Percentiles rank a stretch among this genome's conserved stretches.
These are phyloP conservation scores for Wallacemonas sp. DNA, from an alignment of 208 protist genomes.

Conservation along the genomic window DNA sequence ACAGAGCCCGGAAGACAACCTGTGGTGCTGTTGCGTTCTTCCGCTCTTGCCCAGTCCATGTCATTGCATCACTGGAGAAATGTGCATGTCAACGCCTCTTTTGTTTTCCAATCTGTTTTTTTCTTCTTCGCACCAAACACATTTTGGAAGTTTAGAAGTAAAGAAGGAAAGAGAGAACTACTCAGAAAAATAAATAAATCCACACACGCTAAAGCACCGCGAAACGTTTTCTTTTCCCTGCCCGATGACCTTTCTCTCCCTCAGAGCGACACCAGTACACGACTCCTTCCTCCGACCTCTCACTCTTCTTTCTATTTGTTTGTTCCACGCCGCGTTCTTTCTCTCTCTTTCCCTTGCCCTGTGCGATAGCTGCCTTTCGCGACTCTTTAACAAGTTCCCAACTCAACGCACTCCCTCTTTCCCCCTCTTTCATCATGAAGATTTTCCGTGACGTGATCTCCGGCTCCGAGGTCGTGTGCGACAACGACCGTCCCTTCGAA, in stretches of 20 bases:
- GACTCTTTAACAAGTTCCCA: not conserved
- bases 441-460: slow-evolving; percentile 89
- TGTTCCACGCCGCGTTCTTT: not conserved
- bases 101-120: not conserved
- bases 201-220: not conserved
- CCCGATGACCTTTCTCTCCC: too few species aligned
- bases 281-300: too few species aligned
- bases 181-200: not conserved
- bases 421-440: slow-evolving; percentile 53
- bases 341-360: not conserved
- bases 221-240: not conserved
- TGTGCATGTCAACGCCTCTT: slow-evolving; percentile 9
- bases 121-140: not conserved
- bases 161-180: not conserved
- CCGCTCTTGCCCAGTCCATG: too few species aligned
- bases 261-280: too few species aligned
- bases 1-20: too few species aligned
- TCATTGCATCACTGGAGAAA: too few species aligned
- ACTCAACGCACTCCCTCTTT: not conserved
- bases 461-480: slow-evolving; percentile 90
- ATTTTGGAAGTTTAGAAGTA: not conserved
- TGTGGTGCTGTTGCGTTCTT: too few species aligned
- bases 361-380: too few species aligned
- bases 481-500: slow-evolving; percentile 85
- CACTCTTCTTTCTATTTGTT: not conserved